Base-by-base conservation (phyloP, 257 asterid species). In the Solanum raphanifolium region DNA sequence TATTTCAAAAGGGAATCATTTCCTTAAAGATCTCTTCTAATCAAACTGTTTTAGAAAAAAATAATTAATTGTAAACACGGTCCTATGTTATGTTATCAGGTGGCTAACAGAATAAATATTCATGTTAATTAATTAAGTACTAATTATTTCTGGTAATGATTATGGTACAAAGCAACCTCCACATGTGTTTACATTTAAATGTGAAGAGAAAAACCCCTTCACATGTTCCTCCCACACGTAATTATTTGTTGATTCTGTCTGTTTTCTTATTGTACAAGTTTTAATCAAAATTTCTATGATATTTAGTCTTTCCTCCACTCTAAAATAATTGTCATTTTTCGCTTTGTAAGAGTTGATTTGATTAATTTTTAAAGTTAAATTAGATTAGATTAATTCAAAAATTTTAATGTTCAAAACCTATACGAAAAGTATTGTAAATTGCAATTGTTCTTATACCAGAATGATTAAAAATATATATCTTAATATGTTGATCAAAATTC, bases 71-170 rank as follows among this genome's bases (percentile, higher is more conserved):
- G 20, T 4, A 41, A 78, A 41, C 36, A 41, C 65, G 38, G 62
- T 87, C 32, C 32, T 83, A 36, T 83, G 65, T 35, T 34, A 71
- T 83, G 34, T 36, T 6, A 48, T 88, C 55, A 38, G 87, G 88
- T 87, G 88, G 75, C 86, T 76, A 85, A 88, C 78, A 85, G 90
- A 68, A 58, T 69, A 88, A 62, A n/a, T 11, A 81, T 31, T 81
- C 72, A 6, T 69, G 69, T 46, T 52, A 85, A 38, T 65, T 78
- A 78, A 39, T 78, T 76, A n/a, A 41, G 1, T 78, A 55, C 65
- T 55, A 39, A 41, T 78, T 79, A 27, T 25, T 79, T 43, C 10
- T 13, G 6, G 5, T 79, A 43, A 79, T 34, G 52, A 52, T 39
- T 23, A 29, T 71, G 7, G 60, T 86, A 69, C 31, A 52, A 34